These are phyloP conservation scores for Aciculoconidium aculeatum DNA, from an alignment of 805 yeast species.

Conservation along the genomic window DNA sequence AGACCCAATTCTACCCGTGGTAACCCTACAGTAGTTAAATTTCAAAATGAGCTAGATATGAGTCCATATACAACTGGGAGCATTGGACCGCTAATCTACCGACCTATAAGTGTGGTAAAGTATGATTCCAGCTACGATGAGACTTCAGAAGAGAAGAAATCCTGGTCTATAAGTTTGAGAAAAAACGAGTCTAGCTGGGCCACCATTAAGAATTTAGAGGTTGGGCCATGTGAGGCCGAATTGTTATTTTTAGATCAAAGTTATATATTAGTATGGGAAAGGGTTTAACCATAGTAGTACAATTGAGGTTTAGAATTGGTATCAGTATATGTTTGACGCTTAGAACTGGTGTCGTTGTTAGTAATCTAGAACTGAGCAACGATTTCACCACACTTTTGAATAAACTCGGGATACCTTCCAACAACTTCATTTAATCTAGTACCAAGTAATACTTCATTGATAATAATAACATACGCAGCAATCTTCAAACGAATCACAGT, in stretches of 20 bases:
- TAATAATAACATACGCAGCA: constrained; percentile 11
- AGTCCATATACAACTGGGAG: constrained; percentile 19
- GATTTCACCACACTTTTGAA: constrained; percentile 6
- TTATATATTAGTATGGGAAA: constrained; percentile 65
- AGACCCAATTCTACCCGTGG: constrained; percentile 7
- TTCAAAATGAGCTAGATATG: constrained; percentile 40
- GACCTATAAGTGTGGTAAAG: constrained; percentile 17
- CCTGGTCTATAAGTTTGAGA: constrained; percentile 40
- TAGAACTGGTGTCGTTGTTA: neutral
- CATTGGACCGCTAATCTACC: constrained; percentile 29
- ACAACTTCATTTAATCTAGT: constrained; percentile 15
- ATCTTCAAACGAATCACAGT: constrained; percentile 11
- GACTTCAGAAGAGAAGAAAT: constrained; percentile 32
- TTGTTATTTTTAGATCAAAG: constrained; percentile 57
- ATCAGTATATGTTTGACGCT: neutral
- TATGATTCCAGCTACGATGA: constrained; percentile 13
- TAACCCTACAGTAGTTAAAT: constrained; percentile 56
- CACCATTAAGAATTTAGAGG: constrained; percentile 48
- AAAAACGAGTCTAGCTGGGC: constrained; percentile 46
- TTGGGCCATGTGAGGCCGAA: constrained; percentile 46
- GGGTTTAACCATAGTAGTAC: too few species aligned
- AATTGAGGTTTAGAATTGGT: neutral
- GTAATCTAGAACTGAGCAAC: too few species aligned
- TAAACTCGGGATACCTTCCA: constrained; percentile 4
- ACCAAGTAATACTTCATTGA: constrained; percentile 12